Evolutionary conservation across 176 grass and related monocot genomes (phyloP).

Genomic region (Avena insularis): DNA sequence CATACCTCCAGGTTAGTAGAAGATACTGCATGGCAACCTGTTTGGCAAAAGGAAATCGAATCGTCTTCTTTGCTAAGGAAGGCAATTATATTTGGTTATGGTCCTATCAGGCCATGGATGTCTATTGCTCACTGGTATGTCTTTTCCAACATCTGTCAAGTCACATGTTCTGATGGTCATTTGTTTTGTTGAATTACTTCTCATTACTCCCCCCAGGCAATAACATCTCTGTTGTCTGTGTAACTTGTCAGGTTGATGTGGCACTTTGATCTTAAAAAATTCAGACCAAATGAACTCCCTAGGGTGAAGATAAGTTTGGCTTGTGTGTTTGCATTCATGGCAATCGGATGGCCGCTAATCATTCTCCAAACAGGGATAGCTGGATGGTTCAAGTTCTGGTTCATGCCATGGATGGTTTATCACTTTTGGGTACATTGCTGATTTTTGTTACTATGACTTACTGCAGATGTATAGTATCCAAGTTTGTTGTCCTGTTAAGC

Average conservation of each 20-base stretch:
- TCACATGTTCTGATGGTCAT: slow-evolving; percentile 2
- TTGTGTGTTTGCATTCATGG: slow-evolving; percentile 88
- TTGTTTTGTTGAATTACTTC: slow-evolving; percentile 27
- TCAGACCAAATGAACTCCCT: slow-evolving; percentile 79
- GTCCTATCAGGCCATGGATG: slow-evolving; percentile 97
- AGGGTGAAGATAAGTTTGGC: slow-evolving; percentile 98
- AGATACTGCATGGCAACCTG: slow-evolving; percentile 98
- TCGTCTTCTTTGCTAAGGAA: slow-evolving; percentile 64
- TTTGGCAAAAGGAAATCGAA: slow-evolving; percentile 79
- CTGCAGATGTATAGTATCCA: slow-evolving; percentile 17
- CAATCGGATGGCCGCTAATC: slow-evolving; percentile 97
- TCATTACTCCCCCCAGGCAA: slow-evolving; percentile 2
- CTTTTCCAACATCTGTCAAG: slow-evolving; percentile 25
- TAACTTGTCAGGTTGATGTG: slow-evolving; percentile 72
- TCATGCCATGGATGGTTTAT: slow-evolving; percentile 97
- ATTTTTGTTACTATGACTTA: slow-evolving; percentile 2
- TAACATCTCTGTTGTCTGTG: slow-evolving; percentile 38
- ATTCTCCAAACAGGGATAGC: slow-evolving; percentile 75
- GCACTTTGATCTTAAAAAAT: slow-evolving; percentile 94
- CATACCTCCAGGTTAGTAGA: slow-evolving; percentile 67
- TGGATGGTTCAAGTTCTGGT: slow-evolving; percentile 99
- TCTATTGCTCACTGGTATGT: slow-evolving; percentile 95
- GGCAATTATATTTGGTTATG: slow-evolving; percentile 92
- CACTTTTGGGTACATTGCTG: slow-evolving; percentile 86
- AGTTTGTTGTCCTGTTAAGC: slow-evolving; percentile 27